Base-by-base conservation (phyloP, 306 rosid species). In the Ziziphus jujuba region DNA sequence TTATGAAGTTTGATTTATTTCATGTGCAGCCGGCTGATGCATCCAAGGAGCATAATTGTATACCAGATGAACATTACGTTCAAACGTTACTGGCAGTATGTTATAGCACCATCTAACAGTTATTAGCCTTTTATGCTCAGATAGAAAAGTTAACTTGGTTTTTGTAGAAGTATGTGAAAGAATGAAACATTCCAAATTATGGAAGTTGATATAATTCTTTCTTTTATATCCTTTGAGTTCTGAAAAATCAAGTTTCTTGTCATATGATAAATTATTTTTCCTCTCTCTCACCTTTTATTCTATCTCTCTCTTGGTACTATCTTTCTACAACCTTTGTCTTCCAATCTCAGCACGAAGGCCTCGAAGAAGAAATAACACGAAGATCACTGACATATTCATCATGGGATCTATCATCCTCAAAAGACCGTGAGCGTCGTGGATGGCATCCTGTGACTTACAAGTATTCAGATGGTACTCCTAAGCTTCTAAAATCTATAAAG, bases 361-460 rank as follows among this genome's bases (percentile, higher is more conserved):
- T 87, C 43, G 99, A 90, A 77, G 85, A 65, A 54, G 95, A 95
- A 76, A 59, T 95, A 62, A 90, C 99, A 48, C 84, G 92, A 56
- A 87, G 99, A 75, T 82, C 99, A 17, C 64, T 90, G 72, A 81
- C 97, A 15, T 91, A 95, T 77, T 76, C 95, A 22, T 67, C 97
- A 4, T 95, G 99, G 99, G 99, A 95, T 85, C 80, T 90, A 66
- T 85, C 96, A 74, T 79, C 79, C 68, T 75, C 95, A 28, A 84
- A 59, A 66, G 92, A 85, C 50, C 86, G 43, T 34, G 87, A 88
- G 58, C 97, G 99, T 16, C 90, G 90, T 13, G 96, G 96, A 40
- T 95, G 99, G 99, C 99, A 95, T 84, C 99, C 99, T 3, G 79
- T 90, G 71, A 82, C 97, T 45, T 95, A 90, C 89, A 95, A 95